Percentiles rank a stretch among this genome's conserved stretches.
Conservation (phyloP, 2,329 filamentous ascomycete species). For the Cladosporium sp. region DNA sequence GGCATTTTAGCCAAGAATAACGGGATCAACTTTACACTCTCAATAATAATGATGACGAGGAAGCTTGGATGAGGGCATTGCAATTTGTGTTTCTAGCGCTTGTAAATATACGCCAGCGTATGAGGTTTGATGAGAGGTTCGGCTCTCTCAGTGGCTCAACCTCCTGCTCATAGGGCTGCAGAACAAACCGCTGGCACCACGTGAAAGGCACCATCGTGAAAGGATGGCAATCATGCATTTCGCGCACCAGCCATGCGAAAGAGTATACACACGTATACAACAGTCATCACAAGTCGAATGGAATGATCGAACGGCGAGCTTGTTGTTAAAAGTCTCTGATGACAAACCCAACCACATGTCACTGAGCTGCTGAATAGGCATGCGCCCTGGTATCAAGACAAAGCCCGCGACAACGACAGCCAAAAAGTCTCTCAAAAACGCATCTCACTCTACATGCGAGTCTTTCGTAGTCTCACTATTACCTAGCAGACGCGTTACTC, state of each 20-base stretch:
- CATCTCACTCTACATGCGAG: neutral
- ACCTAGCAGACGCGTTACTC: neutral
- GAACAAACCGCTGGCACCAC: neutral
- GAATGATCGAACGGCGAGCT: neutral
- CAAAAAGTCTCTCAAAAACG: neutral
- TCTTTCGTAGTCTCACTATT: neutral
- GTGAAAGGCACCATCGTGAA: neutral
- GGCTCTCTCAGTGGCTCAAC: neutral
- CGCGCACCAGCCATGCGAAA: neutral
- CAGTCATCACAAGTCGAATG: neutral
- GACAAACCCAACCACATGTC: neutral
- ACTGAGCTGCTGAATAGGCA: neutral
- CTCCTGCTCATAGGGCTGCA: neutral
- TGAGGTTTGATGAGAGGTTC: neutral
- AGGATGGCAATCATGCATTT: neutral
- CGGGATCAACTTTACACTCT: neutral
- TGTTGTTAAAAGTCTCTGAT: neutral
- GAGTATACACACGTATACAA: neutral
- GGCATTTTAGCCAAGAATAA: conserved; percentile 1
- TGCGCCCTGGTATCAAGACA: neutral
- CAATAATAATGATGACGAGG: neutral
- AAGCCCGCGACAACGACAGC: neutral
- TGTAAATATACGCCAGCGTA: neutral
- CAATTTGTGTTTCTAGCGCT: neutral
- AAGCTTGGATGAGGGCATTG: neutral